phyloP scores from a whole-genome alignment of 306 rosid genomes.

The Prunus mira region DNA sequence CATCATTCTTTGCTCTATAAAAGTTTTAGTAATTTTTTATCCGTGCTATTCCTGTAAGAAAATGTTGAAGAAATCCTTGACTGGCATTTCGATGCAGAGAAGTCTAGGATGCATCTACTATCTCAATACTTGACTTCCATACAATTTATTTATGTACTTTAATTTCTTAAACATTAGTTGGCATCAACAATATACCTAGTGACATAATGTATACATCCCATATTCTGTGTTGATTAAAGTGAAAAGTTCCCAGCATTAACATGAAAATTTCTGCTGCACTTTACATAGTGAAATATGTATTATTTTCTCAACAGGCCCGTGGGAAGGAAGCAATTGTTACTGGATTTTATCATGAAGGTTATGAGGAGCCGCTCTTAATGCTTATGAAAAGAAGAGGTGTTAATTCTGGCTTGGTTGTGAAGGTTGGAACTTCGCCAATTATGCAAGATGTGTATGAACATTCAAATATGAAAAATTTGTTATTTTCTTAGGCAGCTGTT shows the following conservation, averaged over 20 bases:
- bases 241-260: neutral
- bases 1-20: neutral
- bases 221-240: neutral
- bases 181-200: neutral
- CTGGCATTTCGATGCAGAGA: neutral
- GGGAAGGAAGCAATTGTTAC: slow-evolving; percentile 93
- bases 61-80: neutral
- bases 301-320: slow-evolving; percentile 50
- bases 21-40: neutral
- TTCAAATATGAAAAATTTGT: neutral
- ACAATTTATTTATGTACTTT: neutral
- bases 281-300: slow-evolving; percentile 1
- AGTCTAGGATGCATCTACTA: neutral
- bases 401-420: slow-evolving; percentile 89
- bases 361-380: slow-evolving; percentile 84
- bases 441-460: neutral
- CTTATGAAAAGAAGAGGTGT: slow-evolving; percentile 99
- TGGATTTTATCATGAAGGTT: slow-evolving; percentile 96
- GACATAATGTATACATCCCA: neutral
- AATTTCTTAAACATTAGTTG: neutral
- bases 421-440: slow-evolving; percentile 53
- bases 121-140: neutral
- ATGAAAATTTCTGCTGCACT: neutral
- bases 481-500: neutral
- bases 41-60: neutral